These are phyloP conservation scores for Cryptomeria japonica DNA, from an alignment of 75 land plant genomes.

Conservation along the genomic window DNA sequence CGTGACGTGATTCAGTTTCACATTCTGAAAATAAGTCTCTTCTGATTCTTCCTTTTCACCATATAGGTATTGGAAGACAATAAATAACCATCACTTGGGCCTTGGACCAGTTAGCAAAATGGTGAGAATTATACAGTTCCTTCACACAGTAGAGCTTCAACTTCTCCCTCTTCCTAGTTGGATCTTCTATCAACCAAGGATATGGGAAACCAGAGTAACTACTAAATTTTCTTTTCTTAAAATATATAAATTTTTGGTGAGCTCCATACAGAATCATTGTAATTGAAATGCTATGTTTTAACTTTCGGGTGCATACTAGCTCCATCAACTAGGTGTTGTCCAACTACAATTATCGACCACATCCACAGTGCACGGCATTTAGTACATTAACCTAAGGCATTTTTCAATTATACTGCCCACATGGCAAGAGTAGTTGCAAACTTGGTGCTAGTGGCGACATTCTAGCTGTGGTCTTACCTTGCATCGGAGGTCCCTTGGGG, in stretches of 20 bases:
- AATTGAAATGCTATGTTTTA: neutral
- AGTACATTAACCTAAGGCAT: neutral
- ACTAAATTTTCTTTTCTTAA: neutral
- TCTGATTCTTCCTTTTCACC: neutral
- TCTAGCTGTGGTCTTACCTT: neutral
- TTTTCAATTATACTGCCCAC: neutral
- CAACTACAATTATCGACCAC: neutral
- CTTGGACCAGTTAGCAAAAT: neutral
- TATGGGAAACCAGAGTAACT: neutral
- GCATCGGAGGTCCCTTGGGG: neutral
- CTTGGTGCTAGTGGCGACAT: neutral
- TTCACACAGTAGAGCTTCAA: neutral
- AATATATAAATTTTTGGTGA: too few species aligned
- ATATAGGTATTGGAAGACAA: neutral
- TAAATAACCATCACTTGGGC: neutral
- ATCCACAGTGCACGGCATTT: neutral
- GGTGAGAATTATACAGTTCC: neutral
- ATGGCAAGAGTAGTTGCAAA: neutral
- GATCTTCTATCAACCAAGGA: neutral
- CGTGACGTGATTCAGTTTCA: too few species aligned
- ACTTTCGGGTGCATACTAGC: neutral
- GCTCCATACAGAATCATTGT: neutral
- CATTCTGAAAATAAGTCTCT: too few species aligned
- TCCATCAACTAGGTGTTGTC: neutral
- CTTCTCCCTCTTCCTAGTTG: neutral